phyloP scores from a whole-genome alignment of 768 basidiomycete genomes.

The Suillus subaureus region DNA sequence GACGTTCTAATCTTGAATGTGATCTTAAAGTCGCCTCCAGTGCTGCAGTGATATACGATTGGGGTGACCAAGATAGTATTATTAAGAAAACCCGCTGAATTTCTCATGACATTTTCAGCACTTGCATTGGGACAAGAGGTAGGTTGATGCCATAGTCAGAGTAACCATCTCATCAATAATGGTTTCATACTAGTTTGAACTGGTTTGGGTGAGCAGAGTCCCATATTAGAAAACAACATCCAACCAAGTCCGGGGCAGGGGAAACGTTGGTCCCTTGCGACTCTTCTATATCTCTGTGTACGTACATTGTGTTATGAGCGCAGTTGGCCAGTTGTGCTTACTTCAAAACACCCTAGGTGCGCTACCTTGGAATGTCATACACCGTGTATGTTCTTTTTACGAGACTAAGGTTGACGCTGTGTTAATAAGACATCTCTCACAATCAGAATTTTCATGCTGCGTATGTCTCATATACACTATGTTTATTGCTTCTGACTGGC shows the following conservation, averaged over 20 bases:
- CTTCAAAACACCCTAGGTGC: not conserved
- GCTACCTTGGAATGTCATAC: not conserved
- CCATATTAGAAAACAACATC: not conserved
- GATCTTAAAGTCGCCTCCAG: not conserved
- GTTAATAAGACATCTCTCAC: not conserved
- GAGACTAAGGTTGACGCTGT: not conserved
- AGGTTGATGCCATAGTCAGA: not conserved
- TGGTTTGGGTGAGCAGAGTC: not conserved
- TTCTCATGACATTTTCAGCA: not conserved
- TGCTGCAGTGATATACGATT: slow-evolving; percentile 1
- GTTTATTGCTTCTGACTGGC: not conserved
- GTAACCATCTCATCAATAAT: no score
- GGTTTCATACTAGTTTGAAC: not conserved
- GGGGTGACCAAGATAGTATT: not conserved
- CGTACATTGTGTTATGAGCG: not conserved
- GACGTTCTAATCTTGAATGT: not conserved
- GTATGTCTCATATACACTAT: not conserved
- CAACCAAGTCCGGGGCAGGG: not conserved
- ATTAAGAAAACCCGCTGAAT: no score
- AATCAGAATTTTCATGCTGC: not conserved
- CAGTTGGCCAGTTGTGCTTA: not conserved
- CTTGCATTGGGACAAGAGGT: not conserved
- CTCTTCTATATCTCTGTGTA: slow-evolving; percentile 1
- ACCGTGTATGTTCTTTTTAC: not conserved
- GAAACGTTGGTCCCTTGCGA: not conserved